These are phyloP conservation scores for Oryza rufipogon DNA, from an alignment of 176 grass and related monocot species.

Conservation along the genomic window DNA sequence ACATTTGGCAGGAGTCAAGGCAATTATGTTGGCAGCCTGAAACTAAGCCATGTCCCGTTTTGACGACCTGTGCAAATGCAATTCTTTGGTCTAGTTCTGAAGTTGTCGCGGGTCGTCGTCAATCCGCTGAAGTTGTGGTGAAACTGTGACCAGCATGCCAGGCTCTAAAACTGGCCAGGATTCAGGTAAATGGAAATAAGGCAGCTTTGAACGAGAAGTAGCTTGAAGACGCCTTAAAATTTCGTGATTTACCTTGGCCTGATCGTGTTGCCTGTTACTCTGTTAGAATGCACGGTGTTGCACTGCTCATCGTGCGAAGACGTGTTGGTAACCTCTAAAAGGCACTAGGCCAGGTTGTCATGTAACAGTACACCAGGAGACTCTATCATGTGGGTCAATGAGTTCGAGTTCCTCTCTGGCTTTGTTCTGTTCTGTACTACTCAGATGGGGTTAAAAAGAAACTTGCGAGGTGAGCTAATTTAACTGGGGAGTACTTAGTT, in stretches of 20 bases:
- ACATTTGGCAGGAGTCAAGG: neutral
- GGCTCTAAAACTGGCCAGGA: neutral
- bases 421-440: neutral
- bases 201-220: neutral
- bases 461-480: neutral
- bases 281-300: neutral
- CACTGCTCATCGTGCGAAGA: neutral
- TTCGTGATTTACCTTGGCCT: neutral
- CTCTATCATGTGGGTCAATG: neutral
- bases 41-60: neutral
- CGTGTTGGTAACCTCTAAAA: neutral
- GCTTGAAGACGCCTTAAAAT: neutral
- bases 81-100: neutral
- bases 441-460: neutral
- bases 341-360: neutral
- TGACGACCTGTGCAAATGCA: neutral
- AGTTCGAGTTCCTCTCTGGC: neutral
- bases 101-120: neutral
- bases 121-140: neutral
- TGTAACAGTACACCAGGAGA: neutral
- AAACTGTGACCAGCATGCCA: neutral
- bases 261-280: neutral
- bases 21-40: neutral
- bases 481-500: neutral
- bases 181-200: neutral